phyloP scores from a whole-genome alignment of 169 alveolate genomes.

The Cryptosporidium baileyi region DNA sequence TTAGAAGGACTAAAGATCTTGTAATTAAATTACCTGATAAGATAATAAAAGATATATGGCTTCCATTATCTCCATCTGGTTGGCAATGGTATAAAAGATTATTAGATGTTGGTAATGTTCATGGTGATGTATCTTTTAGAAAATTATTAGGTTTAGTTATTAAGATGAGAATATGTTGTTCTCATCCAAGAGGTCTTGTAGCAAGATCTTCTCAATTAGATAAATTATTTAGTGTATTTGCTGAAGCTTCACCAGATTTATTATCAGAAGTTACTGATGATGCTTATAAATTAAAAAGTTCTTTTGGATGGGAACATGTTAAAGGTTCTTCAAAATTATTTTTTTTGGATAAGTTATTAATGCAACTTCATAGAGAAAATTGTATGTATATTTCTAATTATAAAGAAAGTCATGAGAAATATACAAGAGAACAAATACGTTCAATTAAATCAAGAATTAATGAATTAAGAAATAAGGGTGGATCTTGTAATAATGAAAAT shows the following conservation, averaged over 20 bases:
- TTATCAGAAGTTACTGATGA: conserved; percentile 70
- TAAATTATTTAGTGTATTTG: conserved; percentile 81
- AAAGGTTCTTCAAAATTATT: conserved; percentile 85
- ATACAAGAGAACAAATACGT: conserved; percentile 42
- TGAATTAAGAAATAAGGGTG: conserved; percentile 51
- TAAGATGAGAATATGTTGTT: conserved; percentile 89
- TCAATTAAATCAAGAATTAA: conserved; percentile 55
- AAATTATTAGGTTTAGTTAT: conserved; percentile 87
- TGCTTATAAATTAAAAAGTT: conserved; percentile 71
- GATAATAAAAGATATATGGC: conserved; percentile 88
- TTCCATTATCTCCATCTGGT: conserved; percentile 84
- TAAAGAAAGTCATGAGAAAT: conserved; percentile 68
- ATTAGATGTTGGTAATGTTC: conserved; percentile 80
- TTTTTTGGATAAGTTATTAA: conserved; percentile 86
- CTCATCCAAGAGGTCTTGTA: conserved; percentile 87
- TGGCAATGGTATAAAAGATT: conserved; percentile 84
- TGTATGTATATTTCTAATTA: conserved; percentile 81
- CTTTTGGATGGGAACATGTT: conserved; percentile 83
- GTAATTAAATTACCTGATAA: conserved; percentile 88
- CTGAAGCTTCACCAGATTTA: conserved; percentile 69
- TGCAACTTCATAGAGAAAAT: conserved; percentile 85
- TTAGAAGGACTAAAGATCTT: conserved; percentile 87
- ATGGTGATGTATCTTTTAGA: conserved; percentile 82
- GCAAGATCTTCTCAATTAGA: conserved; percentile 83
- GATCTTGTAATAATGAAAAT: background rate